Conservation (phyloP, 495 filamentous ascomycete species). For the Penicillium samsonianum region DNA sequence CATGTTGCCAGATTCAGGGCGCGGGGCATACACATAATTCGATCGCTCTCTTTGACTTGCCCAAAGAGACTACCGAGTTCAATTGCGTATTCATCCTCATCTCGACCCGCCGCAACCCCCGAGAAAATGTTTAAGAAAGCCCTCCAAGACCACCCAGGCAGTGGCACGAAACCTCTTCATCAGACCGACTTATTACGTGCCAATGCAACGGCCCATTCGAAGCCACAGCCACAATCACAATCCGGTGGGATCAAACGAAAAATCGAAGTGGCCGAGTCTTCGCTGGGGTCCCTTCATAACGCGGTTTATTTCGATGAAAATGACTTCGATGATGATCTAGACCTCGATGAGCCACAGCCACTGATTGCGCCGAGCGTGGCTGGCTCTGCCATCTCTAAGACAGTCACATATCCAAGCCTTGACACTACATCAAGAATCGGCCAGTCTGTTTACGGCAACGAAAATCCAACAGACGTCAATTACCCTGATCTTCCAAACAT, state of each 20-base stretch:
- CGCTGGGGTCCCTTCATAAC: constrained; percentile 45
- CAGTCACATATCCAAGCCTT: constrained; percentile 29
- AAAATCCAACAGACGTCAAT: constrained; percentile 31
- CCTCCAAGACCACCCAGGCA: constrained; percentile 41
- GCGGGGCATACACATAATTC: constrained; percentile 22
- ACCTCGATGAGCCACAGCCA: constrained; percentile 45
- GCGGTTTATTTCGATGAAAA: constrained; percentile 56
- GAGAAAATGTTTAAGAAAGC: constrained; percentile 49
- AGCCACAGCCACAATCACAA: constrained; percentile 31
- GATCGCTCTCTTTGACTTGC: constrained; percentile 28
- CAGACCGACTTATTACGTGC: constrained; percentile 35
- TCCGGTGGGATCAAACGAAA: constrained; percentile 46
- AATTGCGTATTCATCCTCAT: constrained; percentile 31
- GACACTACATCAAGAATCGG: constrained; percentile 19
- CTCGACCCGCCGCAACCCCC: constrained; percentile 18
- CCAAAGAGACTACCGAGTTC: constrained; percentile 22
- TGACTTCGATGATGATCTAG: constrained; percentile 56
- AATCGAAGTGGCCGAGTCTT: constrained; percentile 42
- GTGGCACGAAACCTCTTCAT: constrained; percentile 36
- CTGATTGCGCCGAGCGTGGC: constrained; percentile 27
- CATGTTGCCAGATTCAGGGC: constrained; percentile 26
- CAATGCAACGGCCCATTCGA: constrained; percentile 26
- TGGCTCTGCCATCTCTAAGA: constrained; percentile 14
- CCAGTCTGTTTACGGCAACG: constrained; percentile 7
- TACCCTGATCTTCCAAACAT: constrained; percentile 45